Base-by-base conservation (phyloP, 1,139 yeast species). In the Lodderomyces jiufengensis region DNA sequence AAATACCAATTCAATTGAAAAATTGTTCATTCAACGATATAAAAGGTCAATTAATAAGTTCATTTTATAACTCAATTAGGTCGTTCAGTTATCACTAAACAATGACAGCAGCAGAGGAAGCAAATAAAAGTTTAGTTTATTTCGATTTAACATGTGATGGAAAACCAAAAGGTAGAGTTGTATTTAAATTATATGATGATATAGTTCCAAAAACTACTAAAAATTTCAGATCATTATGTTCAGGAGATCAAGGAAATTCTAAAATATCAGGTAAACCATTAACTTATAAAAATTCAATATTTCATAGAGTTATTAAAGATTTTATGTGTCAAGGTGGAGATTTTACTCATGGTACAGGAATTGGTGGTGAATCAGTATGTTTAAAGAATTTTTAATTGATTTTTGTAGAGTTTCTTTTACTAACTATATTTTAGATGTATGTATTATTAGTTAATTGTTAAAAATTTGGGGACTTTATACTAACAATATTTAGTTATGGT, bases 261-360 rank as follows among this genome's bases (percentile, higher is more conserved):
- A 54, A 61, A 25, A 52, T 59, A 33, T 61, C 73, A 1, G 90
- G 88, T 9, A 71, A 76, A 44, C 86, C 86, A 7, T 68, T 85
- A 43, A 66, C 70, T 41, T 92, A 79, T 71, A 84, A 88, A 59
- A 85, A 85, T 27, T 81, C 94, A 7, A 68, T 73, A 10, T 90
- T 94, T 72, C 98, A 94, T 63, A 76, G 99, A 48, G 94, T 94
- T 24, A 94, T 94, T 58, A 84, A 84, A 57, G 78, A 77, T 35
- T 88, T 88, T 57, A 90, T 90, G 97, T 75, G 85, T 51, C 97
- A 88, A 65, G 97, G 97, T 58, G 98, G 98, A 52, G 98, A 92
- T 56, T 90, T 90, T 67, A 88, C 97, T 31, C 80, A 78, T 45
- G 86, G 84, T 16, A 69, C 84, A 48, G 97, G 97, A 22, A 84